Conservation (phyloP, 1,284 basidiomycete genomes). For the Ceratobasidium sp. region DNA sequence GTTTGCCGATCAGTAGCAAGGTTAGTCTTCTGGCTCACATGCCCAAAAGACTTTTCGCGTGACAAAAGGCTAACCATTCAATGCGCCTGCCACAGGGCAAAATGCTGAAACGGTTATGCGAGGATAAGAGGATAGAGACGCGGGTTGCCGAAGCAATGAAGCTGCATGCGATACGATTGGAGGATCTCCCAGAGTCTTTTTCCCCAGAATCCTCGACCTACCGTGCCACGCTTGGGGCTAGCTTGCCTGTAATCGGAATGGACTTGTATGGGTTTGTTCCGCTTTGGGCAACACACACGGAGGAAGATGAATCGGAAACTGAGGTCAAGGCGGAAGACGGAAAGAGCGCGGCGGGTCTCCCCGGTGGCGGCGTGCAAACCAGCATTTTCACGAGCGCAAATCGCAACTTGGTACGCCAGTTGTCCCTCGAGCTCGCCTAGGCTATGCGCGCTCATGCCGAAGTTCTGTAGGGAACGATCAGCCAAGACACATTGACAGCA, state of each 20-base stretch:
- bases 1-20: conserved; percentile 37
- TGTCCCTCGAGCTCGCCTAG: neutral
- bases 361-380: conserved; percentile 13
- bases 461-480: conserved; percentile 31
- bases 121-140: conserved; percentile 34
- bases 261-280: conserved; percentile 36
- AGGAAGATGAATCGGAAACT: conserved; percentile 34
- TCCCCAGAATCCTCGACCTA: conserved; percentile 29
- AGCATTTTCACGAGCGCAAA: conserved; percentile 34
- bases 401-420: conserved; percentile 11
- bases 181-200: conserved; percentile 35
- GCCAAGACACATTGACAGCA: conserved; percentile 38
- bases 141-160: conserved; percentile 33
- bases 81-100: conserved; percentile 21
- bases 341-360: neutral
- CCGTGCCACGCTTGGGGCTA: conserved; percentile 27
- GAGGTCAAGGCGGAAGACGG: conserved; percentile 6
- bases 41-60: neutral
- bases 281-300: conserved; percentile 23
- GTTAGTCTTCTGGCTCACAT: conserved; percentile 17
- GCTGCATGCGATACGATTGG: conserved; percentile 19
- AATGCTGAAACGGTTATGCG: conserved; percentile 36
- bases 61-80: conserved; percentile 9
- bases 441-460: neutral
- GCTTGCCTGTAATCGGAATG: conserved; percentile 30